Evolutionary conservation across 2,329 filamentous ascomycete species (phyloP), one percentile per base, ranked within the genome.

Genomic region (Fusarium sp.): DNA sequence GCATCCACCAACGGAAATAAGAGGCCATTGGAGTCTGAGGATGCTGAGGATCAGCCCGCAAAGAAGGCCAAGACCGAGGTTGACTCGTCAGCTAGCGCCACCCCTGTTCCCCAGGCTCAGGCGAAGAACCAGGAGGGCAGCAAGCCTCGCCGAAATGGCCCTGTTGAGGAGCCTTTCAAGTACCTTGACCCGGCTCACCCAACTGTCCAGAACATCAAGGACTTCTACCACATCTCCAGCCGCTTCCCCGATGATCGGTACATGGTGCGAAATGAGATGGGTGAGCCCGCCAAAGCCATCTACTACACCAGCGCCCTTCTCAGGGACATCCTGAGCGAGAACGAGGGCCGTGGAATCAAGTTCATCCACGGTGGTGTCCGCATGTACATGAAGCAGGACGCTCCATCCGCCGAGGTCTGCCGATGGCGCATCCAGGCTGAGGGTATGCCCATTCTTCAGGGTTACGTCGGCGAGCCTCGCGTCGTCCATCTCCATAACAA

Each of bases 381-480:
- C 85, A 98, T 98, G 94, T 99, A 97, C 82, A 96, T 98, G 87
- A 98, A 97, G 86, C 96, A 98, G 83, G 95, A 98, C 79, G 93
- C 94, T 0, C 95, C 97, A 69, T 93, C 92, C 6, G 92, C 93
- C 38, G 93, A 95, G 64, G 93, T 96, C 37, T 98, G 95, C 85
- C 90, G 93, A 67, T 99, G 96, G 96, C 91, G 96, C 56, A 96
- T 99, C 77, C 96, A 99, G 86, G 93, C 93, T 14, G 96, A 99
- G 83, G 96, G 96, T 27, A 91, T 99, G 85, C 91, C 93, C 11
- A 95, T 99, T 75, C 87, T 98, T 38, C 93, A 98, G 80, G 93
- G 94, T 29, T 98, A 97, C 88, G 92, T 98, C 2, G 94, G 94
- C 22, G 89, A 93, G 75, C 87, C 91, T 63, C 90, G 96, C 20